Base-by-base conservation (phyloP, 495 filamentous ascomycete species). In the Penicillium riverlandense region DNA sequence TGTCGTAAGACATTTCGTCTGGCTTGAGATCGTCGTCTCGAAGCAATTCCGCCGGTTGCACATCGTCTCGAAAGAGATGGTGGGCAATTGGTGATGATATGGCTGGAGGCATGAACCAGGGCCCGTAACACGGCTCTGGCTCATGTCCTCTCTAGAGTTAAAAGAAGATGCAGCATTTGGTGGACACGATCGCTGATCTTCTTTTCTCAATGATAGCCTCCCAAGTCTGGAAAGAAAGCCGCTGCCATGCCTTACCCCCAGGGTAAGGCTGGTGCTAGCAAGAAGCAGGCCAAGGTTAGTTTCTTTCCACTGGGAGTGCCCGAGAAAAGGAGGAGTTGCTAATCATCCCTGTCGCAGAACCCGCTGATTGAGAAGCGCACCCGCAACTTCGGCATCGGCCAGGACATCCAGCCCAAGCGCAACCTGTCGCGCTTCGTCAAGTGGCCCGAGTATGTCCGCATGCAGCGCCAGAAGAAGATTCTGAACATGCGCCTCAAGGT, bases 201-300 rank as follows among this genome's bases (percentile, higher is more conserved):
- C 84, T 90, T 83, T 90, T 84, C 94, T 98, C 92, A 90, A 98
- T 98, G 94, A 96, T 77, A 97, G 94, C 90, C 94, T 85, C 85
- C 86, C 57, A 96, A 91, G 79, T 71, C 84, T 72, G 88, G 88
- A 77, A 96, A 92, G 84, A 95, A 91, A 76, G 78, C 85, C 74
- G 90, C 94, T 51, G 79, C 92, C 62, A 87, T 92, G 74, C 94
- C 94, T 58, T 96, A 95, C 84, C 89, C 91, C 54, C 85, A 90
- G 74, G 78, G 78, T 46, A 94, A 87, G 83, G 88, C 92, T 74
- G 87, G 87, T 62, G 62, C 69, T 49, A 75, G 78, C 57, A 97
- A 97, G 88, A 98, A 97, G 84, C 74, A 79, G 50, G 78, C 86
- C 57, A 96, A 97, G 91, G 92, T 95, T 66, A 68, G 85, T 79